Base-by-base conservation (phyloP, 2,329 filamentous ascomycete species). In the Davidsoniella eucalypti region DNA sequence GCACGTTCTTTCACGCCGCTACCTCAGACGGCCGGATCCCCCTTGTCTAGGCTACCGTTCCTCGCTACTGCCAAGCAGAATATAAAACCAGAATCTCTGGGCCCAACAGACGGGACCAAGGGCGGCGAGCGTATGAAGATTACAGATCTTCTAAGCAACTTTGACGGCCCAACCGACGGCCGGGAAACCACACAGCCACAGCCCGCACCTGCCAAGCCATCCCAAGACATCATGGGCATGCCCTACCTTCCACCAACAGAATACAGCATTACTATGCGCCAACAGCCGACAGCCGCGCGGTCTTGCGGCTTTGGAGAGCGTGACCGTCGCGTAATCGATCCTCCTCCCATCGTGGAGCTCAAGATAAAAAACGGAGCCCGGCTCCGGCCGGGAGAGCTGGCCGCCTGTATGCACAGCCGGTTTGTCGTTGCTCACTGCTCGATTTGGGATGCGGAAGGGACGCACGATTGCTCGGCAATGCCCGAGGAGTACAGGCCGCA, bases 221-320 rank as follows among this genome's bases (percentile, higher is more conserved):
- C 4, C 5, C n/a, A 21, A 14, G 14, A 42, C 38, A 17, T 12
- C 23, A 39, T 41, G 29, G 37, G 46, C 25, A 26, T 29, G 38
- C 49, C 49, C 18, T 18, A 21, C 5, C 26, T 51, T 18, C 16
- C 49, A 3, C 43, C 43, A 8, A 46, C 42, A 12, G 62, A 63
- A 23, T 71, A 70, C 57, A 62, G 58, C 37, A 71, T 85, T 51
- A 67, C 63, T 42, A 76, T 90, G 54, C 79, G 85, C 46, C 85
- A 92, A 62, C 84, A 90, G 59, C 85, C 85, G 7, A 70, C 78
- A 16, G 84, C 84, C 1, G 85, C 85, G 49, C 73, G 85, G 57
- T 84, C 84, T 40, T 92, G 85, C 58, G 85, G 85, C 1, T 90
- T 87, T 61, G 85, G 85, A 54, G 85, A 90, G 63, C 73, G 84